Conservation (phyloP, 768 basidiomycete species). For the Pleurotus platypus region DNA sequence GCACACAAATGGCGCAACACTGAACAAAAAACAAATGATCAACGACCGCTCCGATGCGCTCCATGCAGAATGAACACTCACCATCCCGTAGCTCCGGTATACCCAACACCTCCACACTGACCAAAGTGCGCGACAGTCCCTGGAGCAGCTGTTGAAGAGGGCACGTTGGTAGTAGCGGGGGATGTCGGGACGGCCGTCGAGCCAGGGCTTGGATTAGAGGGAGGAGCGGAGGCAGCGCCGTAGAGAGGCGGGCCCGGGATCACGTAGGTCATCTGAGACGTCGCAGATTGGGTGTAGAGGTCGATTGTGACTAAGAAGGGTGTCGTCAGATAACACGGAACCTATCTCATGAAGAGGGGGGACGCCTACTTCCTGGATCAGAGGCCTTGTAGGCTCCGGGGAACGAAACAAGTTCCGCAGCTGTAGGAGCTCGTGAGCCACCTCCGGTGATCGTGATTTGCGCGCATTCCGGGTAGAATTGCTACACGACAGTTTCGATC, state of each 20-base stretch:
- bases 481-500: slow-evolving; percentile 22
- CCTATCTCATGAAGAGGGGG: neutral
- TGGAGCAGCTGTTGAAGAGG: neutral
- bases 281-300: slow-evolving; percentile 33
- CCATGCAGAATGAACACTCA: slow-evolving; percentile 12
- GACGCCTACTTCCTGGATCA: slow-evolving; percentile 37
- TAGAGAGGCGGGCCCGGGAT: slow-evolving; percentile 49
- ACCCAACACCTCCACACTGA: slow-evolving; percentile 40
- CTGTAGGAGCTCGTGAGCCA: slow-evolving; percentile 33
- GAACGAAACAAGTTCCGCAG: slow-evolving; percentile 42
- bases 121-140: slow-evolving; percentile 34
- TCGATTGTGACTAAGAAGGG: slow-evolving; percentile 31
- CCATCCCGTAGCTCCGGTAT: slow-evolving; percentile 35
- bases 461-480: slow-evolving; percentile 68
- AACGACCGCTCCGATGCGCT: too few relatives aligned
- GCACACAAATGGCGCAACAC: slow-evolving; percentile 34
- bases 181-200: neutral
- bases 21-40: slow-evolving; percentile 8
- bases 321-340: slow-evolving; percentile 6
- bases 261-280: slow-evolving; percentile 31
- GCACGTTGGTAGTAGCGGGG: too few relatives aligned
- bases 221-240: slow-evolving; percentile 23
- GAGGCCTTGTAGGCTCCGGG: slow-evolving; percentile 41
- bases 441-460: slow-evolving; percentile 39
- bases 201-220: slow-evolving; percentile 14